Conservation (phyloP, 1,139 yeast species). For the Candida anutae region DNA sequence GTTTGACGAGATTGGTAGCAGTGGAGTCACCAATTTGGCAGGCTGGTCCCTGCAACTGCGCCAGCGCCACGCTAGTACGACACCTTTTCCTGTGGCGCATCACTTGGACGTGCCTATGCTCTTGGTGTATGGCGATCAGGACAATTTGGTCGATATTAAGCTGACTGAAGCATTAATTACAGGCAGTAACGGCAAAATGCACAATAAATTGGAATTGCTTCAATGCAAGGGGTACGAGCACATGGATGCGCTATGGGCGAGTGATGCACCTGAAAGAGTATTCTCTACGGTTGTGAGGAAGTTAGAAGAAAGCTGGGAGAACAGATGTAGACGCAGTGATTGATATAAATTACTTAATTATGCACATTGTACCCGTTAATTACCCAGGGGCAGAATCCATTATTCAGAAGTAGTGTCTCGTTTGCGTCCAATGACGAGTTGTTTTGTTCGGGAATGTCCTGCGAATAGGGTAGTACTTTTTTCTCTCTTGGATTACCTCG, state of each 20-base stretch:
- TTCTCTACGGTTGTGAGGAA: conserved; percentile 10
- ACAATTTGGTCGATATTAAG: conserved; percentile 34
- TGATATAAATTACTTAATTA: no score
- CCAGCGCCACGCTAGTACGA: conserved; percentile 37
- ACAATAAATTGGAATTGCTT: conserved; percentile 12
- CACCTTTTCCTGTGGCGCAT: conserved; percentile 41
- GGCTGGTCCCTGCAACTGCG: conserved; percentile 3
- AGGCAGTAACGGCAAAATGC: conserved; percentile 20
- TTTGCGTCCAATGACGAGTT: no score
- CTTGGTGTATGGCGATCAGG: conserved; percentile 33
- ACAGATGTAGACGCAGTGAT: no score
- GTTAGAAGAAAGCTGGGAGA: conserved; percentile 3
- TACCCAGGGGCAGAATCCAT: no score
- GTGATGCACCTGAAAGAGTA: conserved; percentile 22
- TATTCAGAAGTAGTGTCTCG: no score
- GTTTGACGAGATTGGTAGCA: conserved; percentile 39
- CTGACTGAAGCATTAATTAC: conserved; percentile 20
- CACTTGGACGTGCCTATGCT: conserved; percentile 38
- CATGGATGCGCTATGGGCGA: conserved; percentile 31
- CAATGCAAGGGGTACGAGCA: conserved; percentile 25
- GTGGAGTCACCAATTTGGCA: conserved; percentile 23
- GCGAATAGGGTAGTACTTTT: neutral
- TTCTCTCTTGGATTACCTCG: no score
- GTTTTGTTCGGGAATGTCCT: conserved; percentile 1
- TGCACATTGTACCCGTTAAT: no score